Conservation (phyloP, 2,329 filamentous ascomycete species). For the Huntiella decipiens region DNA sequence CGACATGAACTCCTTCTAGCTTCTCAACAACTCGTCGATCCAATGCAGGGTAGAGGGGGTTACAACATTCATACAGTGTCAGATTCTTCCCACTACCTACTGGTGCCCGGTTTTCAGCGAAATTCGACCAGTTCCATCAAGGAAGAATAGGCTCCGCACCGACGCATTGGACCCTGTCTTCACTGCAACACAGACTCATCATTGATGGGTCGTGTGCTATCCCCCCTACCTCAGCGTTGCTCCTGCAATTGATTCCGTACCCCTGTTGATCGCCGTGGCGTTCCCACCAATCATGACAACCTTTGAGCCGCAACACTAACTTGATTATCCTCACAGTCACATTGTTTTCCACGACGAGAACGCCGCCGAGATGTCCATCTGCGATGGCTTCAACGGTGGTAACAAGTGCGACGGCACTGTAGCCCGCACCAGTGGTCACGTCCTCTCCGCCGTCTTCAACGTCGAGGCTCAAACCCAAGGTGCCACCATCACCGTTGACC, state of each 20-base stretch:
- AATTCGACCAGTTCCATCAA: not conserved
- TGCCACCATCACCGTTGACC: constrained; percentile 32
- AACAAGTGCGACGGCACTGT: constrained; percentile 27
- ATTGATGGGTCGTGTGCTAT: too few relatives aligned
- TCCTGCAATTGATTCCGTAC: not conserved
- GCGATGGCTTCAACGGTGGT: constrained; percentile 30
- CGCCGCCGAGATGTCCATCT: constrained; percentile 29
- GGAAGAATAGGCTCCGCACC: constrained; percentile 4
- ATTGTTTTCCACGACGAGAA: constrained; percentile 31
- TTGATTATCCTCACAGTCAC: constrained; percentile 14
- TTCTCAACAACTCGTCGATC: too few relatives aligned
- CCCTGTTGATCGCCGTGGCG: constrained; percentile 3
- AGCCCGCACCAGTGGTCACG: constrained; percentile 24
- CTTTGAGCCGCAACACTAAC: not conserved
- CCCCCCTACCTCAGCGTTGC: too few relatives aligned
- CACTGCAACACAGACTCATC: too few relatives aligned
- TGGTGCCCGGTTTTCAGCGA: not conserved
- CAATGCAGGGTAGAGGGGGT: too few relatives aligned
- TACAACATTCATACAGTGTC: too few relatives aligned
- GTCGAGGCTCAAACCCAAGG: constrained; percentile 24
- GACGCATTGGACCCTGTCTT: not conserved
- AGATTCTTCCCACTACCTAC: not conserved
- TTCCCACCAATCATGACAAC: not conserved
- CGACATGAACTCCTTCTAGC: too few relatives aligned
- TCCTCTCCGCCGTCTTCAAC: constrained; percentile 29